phyloP scores from a whole-genome alignment of 164 flowering plant genomes.

The Taxillus chinensis region DNA sequence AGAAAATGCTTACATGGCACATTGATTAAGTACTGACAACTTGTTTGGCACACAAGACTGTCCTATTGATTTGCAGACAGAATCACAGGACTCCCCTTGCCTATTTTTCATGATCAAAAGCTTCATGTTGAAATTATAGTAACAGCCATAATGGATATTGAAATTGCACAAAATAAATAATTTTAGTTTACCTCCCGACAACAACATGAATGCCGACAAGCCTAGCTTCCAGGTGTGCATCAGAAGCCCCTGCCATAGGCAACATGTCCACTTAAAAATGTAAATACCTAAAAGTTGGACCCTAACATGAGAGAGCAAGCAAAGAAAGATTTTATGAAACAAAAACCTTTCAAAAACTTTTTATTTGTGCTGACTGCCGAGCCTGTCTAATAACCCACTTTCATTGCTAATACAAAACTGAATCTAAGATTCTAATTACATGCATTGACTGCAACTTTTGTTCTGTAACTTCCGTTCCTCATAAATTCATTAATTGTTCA shows the following conservation, averaged over 20 bases:
- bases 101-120: constrained; percentile 18
- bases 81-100: constrained; percentile 88
- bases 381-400: too few relatives aligned
- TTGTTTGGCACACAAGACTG: constrained; percentile 82
- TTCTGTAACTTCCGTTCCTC: too few relatives aligned
- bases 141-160: too few relatives aligned
- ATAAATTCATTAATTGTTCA: too few relatives aligned
- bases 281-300: background rate
- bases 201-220: constrained; percentile 62
- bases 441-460: too few relatives aligned
- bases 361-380: too few relatives aligned
- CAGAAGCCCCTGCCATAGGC: constrained; percentile 31
- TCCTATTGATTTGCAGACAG: constrained; percentile 70
- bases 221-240: constrained; percentile 39
- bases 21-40: constrained; percentile 67
- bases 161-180: background rate
- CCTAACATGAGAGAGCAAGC: too few relatives aligned
- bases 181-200: constrained; percentile 50
- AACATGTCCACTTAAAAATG: background rate
- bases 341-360: too few relatives aligned
- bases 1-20: constrained; percentile 65
- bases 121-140: too few relatives aligned
- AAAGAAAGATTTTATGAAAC: background rate
- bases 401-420: too few relatives aligned
- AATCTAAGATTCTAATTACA: too few relatives aligned